phyloP scores from a whole-genome alignment of 2,329 filamentous ascomycete species.

The Curvularia sp. region DNA sequence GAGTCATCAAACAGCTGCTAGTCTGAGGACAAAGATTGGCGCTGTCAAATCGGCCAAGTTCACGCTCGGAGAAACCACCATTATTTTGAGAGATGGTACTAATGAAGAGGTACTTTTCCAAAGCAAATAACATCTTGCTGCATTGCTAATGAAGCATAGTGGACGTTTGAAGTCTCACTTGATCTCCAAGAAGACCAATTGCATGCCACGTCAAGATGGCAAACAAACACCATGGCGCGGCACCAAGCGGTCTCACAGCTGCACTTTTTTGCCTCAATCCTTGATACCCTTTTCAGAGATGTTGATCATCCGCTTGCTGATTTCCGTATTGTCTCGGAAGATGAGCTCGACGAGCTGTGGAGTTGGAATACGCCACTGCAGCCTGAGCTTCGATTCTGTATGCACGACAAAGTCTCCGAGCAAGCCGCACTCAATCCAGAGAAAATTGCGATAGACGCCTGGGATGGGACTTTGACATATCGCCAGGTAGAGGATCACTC shows the following conservation, averaged over 20 bases:
- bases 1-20: slow-evolving; percentile 20
- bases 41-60: slow-evolving; percentile 23
- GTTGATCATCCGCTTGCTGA: slow-evolving; percentile 22
- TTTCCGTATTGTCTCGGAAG: slow-evolving; percentile 32
- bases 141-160: slow-evolving; percentile 27
- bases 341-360: slow-evolving; percentile 58
- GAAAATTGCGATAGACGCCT: slow-evolving; percentile 49
- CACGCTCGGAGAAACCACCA: slow-evolving; percentile 11
- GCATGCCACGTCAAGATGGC: slow-evolving; percentile 53
- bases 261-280: slow-evolving; percentile 50
- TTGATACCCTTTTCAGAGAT: slow-evolving; percentile 47
- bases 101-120: slow-evolving; percentile 35
- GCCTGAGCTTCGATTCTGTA: slow-evolving; percentile 54
- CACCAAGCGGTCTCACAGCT: slow-evolving; percentile 56
- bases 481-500: slow-evolving; percentile 46
- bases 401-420: slow-evolving; percentile 57
- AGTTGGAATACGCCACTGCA: slow-evolving; percentile 57
- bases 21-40: slow-evolving; percentile 26
- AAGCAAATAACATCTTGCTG: not conserved
- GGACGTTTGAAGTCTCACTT: slow-evolving; percentile 39
- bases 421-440: slow-evolving; percentile 45
- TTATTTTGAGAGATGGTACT: slow-evolving; percentile 41
- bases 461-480: slow-evolving; percentile 49
- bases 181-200: slow-evolving; percentile 37
- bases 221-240: slow-evolving; percentile 50